Conservation (phyloP, 306 rosid genomes). For the Acacia confusa region DNA sequence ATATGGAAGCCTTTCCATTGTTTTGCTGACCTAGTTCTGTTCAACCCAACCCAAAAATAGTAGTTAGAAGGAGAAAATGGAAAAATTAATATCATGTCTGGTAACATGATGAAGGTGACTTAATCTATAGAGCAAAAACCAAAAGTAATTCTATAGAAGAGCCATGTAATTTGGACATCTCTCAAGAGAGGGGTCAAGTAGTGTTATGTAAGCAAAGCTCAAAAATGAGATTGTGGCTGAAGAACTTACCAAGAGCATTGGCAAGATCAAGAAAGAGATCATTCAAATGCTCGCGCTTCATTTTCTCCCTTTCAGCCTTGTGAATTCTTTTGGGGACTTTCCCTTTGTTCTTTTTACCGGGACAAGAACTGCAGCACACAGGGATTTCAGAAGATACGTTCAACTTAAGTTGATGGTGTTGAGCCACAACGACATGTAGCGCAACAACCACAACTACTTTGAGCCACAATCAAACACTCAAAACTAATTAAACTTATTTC, state of each 20-base stretch:
- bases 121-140: background rate
- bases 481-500: background rate
- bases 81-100: background rate
- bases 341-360: conserved; percentile 48
- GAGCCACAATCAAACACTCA: background rate
- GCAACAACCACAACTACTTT: background rate
- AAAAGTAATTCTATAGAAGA: background rate
- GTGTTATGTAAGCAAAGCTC: background rate
- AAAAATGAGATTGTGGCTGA: conserved; percentile 1
- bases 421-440: background rate
- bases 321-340: conserved; percentile 77
- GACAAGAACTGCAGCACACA: conserved; percentile 54
- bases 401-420: background rate
- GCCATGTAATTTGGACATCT: background rate
- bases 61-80: background rate
- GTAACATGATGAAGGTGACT: background rate
- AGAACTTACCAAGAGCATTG: conserved; percentile 63
- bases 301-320: conserved; percentile 93
- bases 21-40: conserved; percentile 53
- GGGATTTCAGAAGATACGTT: conserved; percentile 29
- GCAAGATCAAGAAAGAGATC: conserved; percentile 87
- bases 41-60: background rate
- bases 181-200: background rate
- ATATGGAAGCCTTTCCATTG: conserved; percentile 58
- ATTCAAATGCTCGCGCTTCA: conserved; percentile 88